Evolutionary conservation across 768 basidiomycete genomes (phyloP).

Genomic region (Macrolepiota dolichaula): DNA sequence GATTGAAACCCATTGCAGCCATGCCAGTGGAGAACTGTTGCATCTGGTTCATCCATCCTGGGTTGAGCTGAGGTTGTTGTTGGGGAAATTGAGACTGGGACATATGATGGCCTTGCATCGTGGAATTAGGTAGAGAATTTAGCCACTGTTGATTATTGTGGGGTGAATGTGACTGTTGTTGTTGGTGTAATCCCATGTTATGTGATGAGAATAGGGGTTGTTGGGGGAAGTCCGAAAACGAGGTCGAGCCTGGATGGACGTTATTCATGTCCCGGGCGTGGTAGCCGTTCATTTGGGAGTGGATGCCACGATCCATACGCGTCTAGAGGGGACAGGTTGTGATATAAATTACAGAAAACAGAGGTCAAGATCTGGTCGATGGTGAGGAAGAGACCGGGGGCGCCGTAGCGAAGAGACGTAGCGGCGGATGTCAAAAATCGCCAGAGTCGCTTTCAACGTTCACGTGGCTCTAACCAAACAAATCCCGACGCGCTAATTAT

Average conservation of each 20-base stretch:
- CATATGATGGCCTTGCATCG: neutral
- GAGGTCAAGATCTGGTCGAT: neutral
- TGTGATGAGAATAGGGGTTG: conserved; percentile 6
- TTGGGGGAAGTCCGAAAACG: neutral
- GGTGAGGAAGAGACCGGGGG: neutral
- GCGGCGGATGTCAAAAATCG: conserved; percentile 7
- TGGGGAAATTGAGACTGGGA: conserved; percentile 19
- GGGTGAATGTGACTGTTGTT: conserved; percentile 7
- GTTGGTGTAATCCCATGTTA: conserved; percentile 4
- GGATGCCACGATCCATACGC: conserved; percentile 6
- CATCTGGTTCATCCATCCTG: conserved; percentile 32
- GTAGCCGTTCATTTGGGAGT: conserved; percentile 6
- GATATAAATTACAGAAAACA: neutral
- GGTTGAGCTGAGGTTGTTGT: conserved; percentile 31
- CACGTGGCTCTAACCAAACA: conserved; percentile 10
- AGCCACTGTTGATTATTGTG: conserved; percentile 5
- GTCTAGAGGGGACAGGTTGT: neutral
- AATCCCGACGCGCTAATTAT: conserved; percentile 8
- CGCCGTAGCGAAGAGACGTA: neutral
- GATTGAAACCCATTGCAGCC: conserved; percentile 31
- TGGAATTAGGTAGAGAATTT: neutral
- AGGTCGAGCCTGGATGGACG: neutral
- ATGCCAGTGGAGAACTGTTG: conserved; percentile 31
- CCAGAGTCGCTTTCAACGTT: conserved; percentile 5
- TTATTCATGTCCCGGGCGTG: conserved; percentile 1